Evolutionary conservation across 2,329 filamentous ascomycete genomes (phyloP), one percentile per base, ranked within the genome.

Genomic region (Colletotrichum salicis): DNA sequence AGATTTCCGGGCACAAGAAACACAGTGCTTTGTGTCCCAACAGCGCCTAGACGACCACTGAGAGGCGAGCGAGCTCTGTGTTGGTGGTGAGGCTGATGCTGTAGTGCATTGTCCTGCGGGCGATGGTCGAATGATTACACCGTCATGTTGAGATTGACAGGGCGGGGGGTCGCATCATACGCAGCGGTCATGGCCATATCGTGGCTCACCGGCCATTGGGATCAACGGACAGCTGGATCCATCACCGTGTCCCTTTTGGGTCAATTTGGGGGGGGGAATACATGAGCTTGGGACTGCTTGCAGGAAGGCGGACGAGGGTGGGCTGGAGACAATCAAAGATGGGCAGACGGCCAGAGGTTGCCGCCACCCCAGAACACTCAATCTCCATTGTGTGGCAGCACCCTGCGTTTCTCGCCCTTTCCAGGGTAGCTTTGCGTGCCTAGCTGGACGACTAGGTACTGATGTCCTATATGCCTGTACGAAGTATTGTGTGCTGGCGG

Each of bases 111-210:
- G 60, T 54, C 31, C 29, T 61, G 66, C 29, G 60, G 59, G 59
- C 55, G 60, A 64, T 63, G 33, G 70, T 72, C 70, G 70, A 70
- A 72, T 70, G 70, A 72, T 70, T 33, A 63, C 51, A 56, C 48
- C 65, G 60, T 72, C 70, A 72, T 57, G 59, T 70, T 52, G 60
- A 72, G 60, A 70, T 72, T 72, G 70, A 56, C 55, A 64, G 35
- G 65, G 70, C 59, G 65, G 70, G 65, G 65, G 65, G 65, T 69
- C 65, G 48, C 70, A 72, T 72, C 70, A 70, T 70, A 56, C 24
- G 37, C 15, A 45, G 24, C 33, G 33, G 33, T 10, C 58, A 60
- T 72, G 65, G 60, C 55, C 70, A 64, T 69, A 70, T 72, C 54
- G 37, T 72, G 65, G 70, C 70, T 72, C 65, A 35, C 65, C 37